Percentiles rank a stretch among this genome's conserved stretches.
Evolutionary conservation across 768 basidiomycete species (phyloP).

Genomic region (Punctularia strigosozonata): DNA sequence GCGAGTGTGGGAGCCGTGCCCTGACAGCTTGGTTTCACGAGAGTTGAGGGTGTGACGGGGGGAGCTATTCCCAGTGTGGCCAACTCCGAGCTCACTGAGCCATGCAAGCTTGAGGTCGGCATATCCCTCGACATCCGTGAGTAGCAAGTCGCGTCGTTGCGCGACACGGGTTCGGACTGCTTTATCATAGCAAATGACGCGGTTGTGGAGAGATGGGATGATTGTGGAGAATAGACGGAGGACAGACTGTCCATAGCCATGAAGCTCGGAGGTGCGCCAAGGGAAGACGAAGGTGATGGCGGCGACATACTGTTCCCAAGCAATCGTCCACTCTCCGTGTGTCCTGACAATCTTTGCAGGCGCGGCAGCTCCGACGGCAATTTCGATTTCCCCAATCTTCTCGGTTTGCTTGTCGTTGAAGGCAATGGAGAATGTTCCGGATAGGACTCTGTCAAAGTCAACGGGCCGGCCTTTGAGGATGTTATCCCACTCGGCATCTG

Average conservation of each 20-base stretch:
- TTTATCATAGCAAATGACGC: slow-evolving; percentile 20
- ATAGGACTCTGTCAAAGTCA: slow-evolving; percentile 18
- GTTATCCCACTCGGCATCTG: slow-evolving; percentile 14
- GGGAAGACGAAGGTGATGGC: slow-evolving; percentile 16
- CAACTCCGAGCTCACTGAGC: slow-evolving; percentile 1
- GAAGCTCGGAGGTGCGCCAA: slow-evolving; percentile 15
- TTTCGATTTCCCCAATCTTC: slow-evolving; percentile 10
- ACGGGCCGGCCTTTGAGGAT: slow-evolving; percentile 15
- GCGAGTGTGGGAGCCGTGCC: no score
- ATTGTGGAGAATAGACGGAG: slow-evolving; percentile 11
- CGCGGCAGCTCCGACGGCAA: slow-evolving; percentile 6
- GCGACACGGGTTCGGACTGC: slow-evolving; percentile 15
- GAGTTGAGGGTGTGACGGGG: no score
- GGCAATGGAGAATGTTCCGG: slow-evolving; percentile 7
- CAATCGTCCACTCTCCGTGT: slow-evolving; percentile 13
- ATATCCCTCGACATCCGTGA: slow-evolving; percentile 14
- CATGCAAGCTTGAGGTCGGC: slow-evolving; percentile 3
- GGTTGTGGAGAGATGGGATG: slow-evolving; percentile 1
- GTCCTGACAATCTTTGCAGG: slow-evolving; percentile 9
- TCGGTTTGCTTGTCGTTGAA: slow-evolving; percentile 6
- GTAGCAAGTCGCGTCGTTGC: slow-evolving; percentile 6
- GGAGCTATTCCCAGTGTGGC: no score
- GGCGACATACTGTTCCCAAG: slow-evolving; percentile 9
- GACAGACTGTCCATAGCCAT: slow-evolving; percentile 16
- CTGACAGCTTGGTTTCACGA: no score